Evolutionary conservation across 345 rosid species (phyloP).

Genomic region (Psidium friedrichsthalianum): DNA sequence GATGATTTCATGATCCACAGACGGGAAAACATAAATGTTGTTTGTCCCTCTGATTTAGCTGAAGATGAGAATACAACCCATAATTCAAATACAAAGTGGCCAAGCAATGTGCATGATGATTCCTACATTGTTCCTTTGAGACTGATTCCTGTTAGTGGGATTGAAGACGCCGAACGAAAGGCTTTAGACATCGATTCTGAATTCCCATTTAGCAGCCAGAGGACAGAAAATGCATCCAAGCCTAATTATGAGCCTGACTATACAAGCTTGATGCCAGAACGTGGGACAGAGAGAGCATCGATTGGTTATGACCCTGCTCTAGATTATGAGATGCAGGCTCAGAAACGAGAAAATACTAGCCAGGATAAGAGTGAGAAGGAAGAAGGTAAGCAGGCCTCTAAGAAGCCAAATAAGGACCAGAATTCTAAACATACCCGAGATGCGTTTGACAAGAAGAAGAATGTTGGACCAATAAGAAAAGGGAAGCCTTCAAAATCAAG

Average conservation of each 20-base stretch:
- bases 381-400: conserved; percentile 33
- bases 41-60: conserved; percentile 32
- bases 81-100: conserved; percentile 30
- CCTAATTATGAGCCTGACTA: conserved; percentile 73
- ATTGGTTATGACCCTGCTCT: conserved; percentile 68
- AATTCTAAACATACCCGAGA: conserved; percentile 41
- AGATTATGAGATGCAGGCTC: conserved; percentile 60
- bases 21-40: conserved; percentile 17
- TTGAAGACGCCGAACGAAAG: conserved; percentile 30
- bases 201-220: conserved; percentile 28
- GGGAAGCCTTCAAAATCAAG: conserved; percentile 74
- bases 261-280: conserved; percentile 65
- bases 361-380: conserved; percentile 30
- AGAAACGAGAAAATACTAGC: conserved; percentile 14
- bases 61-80: conserved; percentile 33
- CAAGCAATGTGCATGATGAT: conserved; percentile 51
- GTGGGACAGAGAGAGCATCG: conserved; percentile 40
- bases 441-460: conserved; percentile 51
- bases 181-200: conserved; percentile 60
- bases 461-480: conserved; percentile 62
- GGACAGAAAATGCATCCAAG: conserved; percentile 23
- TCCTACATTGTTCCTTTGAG: conserved; percentile 66
- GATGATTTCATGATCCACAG: conserved; percentile 46
- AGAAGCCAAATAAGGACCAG: conserved; percentile 42
- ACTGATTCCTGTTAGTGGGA: conserved; percentile 28